Percentiles rank a stretch among this genome's conserved stretches.
Evolutionary conservation across 306 rosid genomes (phyloP).

Genomic region (Boehmeria nivea): DNA sequence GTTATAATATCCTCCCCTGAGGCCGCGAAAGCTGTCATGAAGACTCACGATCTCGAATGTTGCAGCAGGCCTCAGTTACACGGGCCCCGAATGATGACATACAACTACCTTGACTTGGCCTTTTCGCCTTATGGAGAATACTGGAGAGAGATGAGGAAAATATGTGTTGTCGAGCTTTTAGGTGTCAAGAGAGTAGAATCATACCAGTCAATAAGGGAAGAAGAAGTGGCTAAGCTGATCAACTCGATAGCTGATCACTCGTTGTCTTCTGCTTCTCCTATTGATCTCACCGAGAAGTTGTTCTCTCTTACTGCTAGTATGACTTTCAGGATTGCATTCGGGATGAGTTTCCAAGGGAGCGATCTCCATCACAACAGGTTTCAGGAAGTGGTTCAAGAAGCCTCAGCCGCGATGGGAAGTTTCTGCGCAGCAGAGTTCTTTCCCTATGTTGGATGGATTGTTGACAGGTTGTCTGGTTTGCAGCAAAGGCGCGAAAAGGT

Average conservation of each 20-base stretch:
- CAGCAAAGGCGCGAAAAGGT: constrained; percentile 20
- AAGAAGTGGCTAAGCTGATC: constrained; percentile 11
- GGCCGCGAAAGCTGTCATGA: constrained; percentile 12
- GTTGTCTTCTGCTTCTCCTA: not conserved
- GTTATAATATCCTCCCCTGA: constrained; percentile 18
- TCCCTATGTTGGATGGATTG: constrained; percentile 38
- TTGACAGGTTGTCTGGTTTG: constrained; percentile 38
- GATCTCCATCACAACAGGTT: constrained; percentile 20
- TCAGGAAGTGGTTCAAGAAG: constrained; percentile 34
- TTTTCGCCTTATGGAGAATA: constrained; percentile 38
- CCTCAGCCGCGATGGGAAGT: constrained; percentile 20
- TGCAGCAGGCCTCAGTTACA: constrained; percentile 35
- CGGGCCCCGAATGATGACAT: constrained; percentile 22
- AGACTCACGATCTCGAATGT: constrained; percentile 23
- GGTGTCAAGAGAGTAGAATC: constrained; percentile 22
- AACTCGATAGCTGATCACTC: not conserved
- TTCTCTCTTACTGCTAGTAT: constrained; percentile 21
- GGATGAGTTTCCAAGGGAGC: constrained; percentile 25
- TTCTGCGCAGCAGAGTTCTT: constrained; percentile 34
- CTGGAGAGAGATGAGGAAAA: constrained; percentile 42
- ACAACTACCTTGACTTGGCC: constrained; percentile 38
- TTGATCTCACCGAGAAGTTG: constrained; percentile 26
- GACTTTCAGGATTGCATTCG: constrained; percentile 40
- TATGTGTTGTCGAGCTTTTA: constrained; percentile 36
- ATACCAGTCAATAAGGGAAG: constrained; percentile 11